Base-by-base conservation (phyloP, 305 asterid species). In the Petunia hybrid region DNA sequence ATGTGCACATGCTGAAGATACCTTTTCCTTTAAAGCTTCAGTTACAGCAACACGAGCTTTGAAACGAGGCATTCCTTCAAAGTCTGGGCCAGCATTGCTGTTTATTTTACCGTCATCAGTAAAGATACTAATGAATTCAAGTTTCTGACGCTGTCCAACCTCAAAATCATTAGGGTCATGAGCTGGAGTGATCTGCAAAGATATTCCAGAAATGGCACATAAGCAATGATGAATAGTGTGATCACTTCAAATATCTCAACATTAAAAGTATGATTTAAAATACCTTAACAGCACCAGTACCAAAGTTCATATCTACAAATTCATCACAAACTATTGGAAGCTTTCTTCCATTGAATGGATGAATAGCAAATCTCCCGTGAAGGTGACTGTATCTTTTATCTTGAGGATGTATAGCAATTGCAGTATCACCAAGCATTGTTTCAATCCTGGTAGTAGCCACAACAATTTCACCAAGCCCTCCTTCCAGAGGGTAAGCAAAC, bases 251-350 rank as follows among this genome's bases (percentile, higher is more conserved):
- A 22, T 22, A 22, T 8, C 65, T 51, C 36, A 41, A 81, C 22
- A 74, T 43, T 46, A 22, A 51, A 63, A 79, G 64, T 55, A 57
- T 71, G 76, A 74, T 41, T 69, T 64, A 51, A 73, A 78, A 62
- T 79, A 93, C 99, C 94, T 96, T 96, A 78, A 94, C 98, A 87
- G 98, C 98, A 87, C 99, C 99, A 80, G 99, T 94, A 51, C 99
- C 98, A 81, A 94, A 94, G 69, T 84, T 88, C 97, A 92, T 93
- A 86, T 94, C 98, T 16, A 96, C 99, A 40, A 94, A 97, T 41
- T 88, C 82, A 89, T 96, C 99, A 87, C 98, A 94, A 85, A 96
- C 91, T 82, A 96, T 93, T 60, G 97, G 97, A 82, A 96, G 97
- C 82, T 85, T 94, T 85, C 98, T 90, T 79, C 95, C 97, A 83